phyloP scores from a whole-genome alignment of 2,329 filamentous ascomycete species.

The Fusarium redolens region DNA sequence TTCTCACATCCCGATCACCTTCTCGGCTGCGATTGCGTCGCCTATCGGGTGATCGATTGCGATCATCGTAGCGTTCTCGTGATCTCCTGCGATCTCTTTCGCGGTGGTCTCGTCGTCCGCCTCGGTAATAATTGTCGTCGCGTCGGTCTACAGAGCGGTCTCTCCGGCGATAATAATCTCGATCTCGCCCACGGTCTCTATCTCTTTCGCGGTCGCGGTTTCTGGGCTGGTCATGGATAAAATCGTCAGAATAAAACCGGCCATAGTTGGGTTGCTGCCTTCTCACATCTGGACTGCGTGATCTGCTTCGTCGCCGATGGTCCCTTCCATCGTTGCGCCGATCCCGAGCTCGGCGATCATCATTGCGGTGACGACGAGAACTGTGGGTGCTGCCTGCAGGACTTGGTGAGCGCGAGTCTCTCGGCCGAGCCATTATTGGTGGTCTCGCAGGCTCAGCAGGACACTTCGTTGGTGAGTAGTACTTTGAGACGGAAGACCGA shows the following conservation, averaged over 20 bases:
- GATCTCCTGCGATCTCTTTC: constrained; percentile 72
- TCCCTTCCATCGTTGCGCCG: constrained; percentile 63
- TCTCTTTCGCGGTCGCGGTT: constrained; percentile 68
- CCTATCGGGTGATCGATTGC: constrained; percentile 68
- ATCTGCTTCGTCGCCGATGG: constrained; percentile 67
- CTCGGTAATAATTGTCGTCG: constrained; percentile 73
- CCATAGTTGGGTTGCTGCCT: constrained; percentile 32
- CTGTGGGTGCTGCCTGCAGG: constrained; percentile 87
- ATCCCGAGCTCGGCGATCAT: constrained; percentile 66
- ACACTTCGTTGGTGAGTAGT: constrained; percentile 54
- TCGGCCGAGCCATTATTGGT: constrained; percentile 69
- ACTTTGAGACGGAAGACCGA: constrained; percentile 48
- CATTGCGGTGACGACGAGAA: constrained; percentile 74
- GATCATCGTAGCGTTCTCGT: constrained; percentile 68
- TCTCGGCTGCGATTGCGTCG: constrained; percentile 74
- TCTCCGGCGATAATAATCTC: constrained; percentile 71
- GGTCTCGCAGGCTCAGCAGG: constrained; percentile 57
- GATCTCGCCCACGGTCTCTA: constrained; percentile 63
- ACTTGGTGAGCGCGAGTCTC: constrained; percentile 88
- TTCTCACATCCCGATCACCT: constrained; percentile 70
- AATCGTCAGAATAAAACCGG: constrained; percentile 54
- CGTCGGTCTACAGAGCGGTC: constrained; percentile 77
- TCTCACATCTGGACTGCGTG: constrained; percentile 73
- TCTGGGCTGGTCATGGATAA: constrained; percentile 61
- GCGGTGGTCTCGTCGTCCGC: constrained; percentile 66